Percentiles rank a stretch among this genome's conserved stretches.
phyloP scores from a whole-genome alignment of 2,329 filamentous ascomycete genomes.

The Parasarocladium wereldwijsianum region DNA sequence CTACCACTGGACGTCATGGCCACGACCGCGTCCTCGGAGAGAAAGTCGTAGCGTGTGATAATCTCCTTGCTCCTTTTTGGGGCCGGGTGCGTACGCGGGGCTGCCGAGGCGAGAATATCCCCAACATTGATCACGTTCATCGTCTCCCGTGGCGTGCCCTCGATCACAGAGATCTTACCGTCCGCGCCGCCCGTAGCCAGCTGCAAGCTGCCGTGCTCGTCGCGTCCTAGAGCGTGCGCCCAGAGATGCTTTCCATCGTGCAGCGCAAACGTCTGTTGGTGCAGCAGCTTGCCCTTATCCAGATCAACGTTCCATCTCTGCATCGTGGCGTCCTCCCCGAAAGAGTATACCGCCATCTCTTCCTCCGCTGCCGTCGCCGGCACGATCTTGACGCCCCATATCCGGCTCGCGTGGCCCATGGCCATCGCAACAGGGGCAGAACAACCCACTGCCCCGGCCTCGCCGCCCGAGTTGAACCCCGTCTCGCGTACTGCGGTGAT shows the following conservation, averaged over 20 bases:
- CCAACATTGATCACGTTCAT: slow-evolving; percentile 15
- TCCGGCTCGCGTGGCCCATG: slow-evolving; percentile 80
- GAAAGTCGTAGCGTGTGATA: slow-evolving; percentile 50
- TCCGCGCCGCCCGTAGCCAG: slow-evolving; percentile 77
- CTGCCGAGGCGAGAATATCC: slow-evolving; percentile 15
- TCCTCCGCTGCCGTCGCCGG: slow-evolving; percentile 8
- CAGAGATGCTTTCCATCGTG: slow-evolving; percentile 88
- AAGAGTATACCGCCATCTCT: slow-evolving; percentile 49
- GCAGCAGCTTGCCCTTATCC: slow-evolving; percentile 24
- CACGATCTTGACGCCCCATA: slow-evolving; percentile 72
- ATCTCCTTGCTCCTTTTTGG: slow-evolving; percentile 17
- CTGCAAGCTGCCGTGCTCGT: slow-evolving; percentile 16
- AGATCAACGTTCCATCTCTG: slow-evolving; percentile 53
- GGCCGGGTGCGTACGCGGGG: slow-evolving; percentile 2
- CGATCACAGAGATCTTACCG: slow-evolving; percentile 44
- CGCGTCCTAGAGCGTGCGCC: slow-evolving; percentile 41
- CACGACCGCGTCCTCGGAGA: slow-evolving; percentile 36
- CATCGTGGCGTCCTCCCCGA: slow-evolving; percentile 71
- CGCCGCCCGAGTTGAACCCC: slow-evolving; percentile 30
- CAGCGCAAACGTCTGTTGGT: slow-evolving; percentile 41
- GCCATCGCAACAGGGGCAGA: slow-evolving; percentile 45
- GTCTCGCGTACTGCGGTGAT: slow-evolving; percentile 35
- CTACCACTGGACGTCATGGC: slow-evolving; percentile 46
- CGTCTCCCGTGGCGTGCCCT: slow-evolving; percentile 7
- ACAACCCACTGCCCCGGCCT: slow-evolving; percentile 6